Percentiles rank a stretch among this genome's conserved stretches.
These are phyloP conservation scores for Coemansia guatemalensis DNA, from an alignment of 192 early-diverging fungal genomes.

Conservation along the genomic window DNA sequence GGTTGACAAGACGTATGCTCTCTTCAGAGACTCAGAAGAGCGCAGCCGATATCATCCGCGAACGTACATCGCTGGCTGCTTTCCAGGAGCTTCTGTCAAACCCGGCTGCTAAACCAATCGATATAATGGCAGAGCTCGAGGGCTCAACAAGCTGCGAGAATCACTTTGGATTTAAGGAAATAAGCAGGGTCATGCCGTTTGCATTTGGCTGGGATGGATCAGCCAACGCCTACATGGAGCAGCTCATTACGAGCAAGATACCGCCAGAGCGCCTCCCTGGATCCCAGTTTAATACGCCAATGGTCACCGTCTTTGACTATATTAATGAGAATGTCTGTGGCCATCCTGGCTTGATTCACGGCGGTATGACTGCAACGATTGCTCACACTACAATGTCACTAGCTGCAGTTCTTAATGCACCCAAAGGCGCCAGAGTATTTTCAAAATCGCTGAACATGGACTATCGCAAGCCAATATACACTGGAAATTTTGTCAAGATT, in stretches of 20 bases:
- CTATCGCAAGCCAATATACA: slow-evolving; percentile 40
- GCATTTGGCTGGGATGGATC: slow-evolving; percentile 28
- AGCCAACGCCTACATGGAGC: slow-evolving; percentile 2
- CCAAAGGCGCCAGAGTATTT: slow-evolving; percentile 8
- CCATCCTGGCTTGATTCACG: slow-evolving; percentile 44
- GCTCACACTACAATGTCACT: slow-evolving; percentile 37
- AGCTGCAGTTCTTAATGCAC: slow-evolving; percentile 33
- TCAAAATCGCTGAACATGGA: slow-evolving; percentile 47
- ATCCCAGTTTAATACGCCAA: slow-evolving; percentile 8
- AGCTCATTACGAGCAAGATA: slow-evolving; percentile 15
- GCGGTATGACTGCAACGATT: slow-evolving; percentile 46
- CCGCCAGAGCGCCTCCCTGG: slow-evolving; percentile 20
- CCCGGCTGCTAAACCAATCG: slow-evolving; percentile 12
- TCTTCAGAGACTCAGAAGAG: slow-evolving; percentile 8
- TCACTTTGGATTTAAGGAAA: slow-evolving; percentile 32
- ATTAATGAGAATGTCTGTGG: slow-evolving; percentile 36
- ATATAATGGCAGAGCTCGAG: slow-evolving; percentile 12
- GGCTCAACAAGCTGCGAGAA: slow-evolving; percentile 9
- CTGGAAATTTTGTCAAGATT: slow-evolving; percentile 42
- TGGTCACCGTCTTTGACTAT: slow-evolving; percentile 42
- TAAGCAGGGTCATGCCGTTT: slow-evolving; percentile 28
- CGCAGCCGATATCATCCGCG: slow-evolving; percentile 27
- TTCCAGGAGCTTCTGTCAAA: slow-evolving; percentile 23
- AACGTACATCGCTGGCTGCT: slow-evolving; percentile 24
- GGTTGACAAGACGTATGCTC: slow-evolving; percentile 21